Conservation (phyloP, 345 rosid species). For the Syzygium aromaticum region DNA sequence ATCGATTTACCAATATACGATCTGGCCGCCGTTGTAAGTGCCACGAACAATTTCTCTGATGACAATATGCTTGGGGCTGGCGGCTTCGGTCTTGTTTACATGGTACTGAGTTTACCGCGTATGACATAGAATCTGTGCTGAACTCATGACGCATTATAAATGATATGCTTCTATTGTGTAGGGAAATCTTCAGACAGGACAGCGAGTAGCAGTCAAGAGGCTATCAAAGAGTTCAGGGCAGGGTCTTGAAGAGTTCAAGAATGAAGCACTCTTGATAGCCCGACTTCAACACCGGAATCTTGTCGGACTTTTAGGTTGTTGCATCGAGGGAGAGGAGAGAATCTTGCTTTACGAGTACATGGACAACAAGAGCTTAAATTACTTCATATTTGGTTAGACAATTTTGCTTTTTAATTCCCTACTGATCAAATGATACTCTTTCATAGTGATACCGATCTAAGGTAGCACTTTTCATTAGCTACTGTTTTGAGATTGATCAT, state of each 20-base stretch:
- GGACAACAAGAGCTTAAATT: constrained; percentile 32
- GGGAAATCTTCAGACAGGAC: constrained; percentile 28
- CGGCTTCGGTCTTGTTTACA: constrained; percentile 34
- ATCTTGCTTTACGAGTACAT: constrained; percentile 28
- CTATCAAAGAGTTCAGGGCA: constrained; percentile 32
- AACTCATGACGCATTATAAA: neutral
- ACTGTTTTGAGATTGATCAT: neutral
- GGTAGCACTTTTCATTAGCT: neutral
- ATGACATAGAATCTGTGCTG: neutral
- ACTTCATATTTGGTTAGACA: constrained; percentile 35
- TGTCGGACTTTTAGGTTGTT: constrained; percentile 36
- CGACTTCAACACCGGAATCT: constrained; percentile 52
- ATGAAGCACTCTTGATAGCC: constrained; percentile 27
- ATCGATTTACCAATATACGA: constrained; percentile 25
- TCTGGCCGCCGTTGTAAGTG: constrained; percentile 19
- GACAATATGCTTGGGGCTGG: constrained; percentile 37
- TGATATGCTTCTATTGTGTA: constrained; percentile 6
- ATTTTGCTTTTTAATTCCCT: neutral
- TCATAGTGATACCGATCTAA: neutral
- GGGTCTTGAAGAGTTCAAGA: constrained; percentile 29
- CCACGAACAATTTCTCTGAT: constrained; percentile 26
- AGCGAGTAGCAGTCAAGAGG: constrained; percentile 41
- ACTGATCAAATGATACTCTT: neutral
- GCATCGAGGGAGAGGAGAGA: constrained; percentile 27
- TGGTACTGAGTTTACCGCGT: neutral